phyloP scores from a whole-genome alignment of 1,139 yeast species.

The Oligophagozyma castellii region DNA sequence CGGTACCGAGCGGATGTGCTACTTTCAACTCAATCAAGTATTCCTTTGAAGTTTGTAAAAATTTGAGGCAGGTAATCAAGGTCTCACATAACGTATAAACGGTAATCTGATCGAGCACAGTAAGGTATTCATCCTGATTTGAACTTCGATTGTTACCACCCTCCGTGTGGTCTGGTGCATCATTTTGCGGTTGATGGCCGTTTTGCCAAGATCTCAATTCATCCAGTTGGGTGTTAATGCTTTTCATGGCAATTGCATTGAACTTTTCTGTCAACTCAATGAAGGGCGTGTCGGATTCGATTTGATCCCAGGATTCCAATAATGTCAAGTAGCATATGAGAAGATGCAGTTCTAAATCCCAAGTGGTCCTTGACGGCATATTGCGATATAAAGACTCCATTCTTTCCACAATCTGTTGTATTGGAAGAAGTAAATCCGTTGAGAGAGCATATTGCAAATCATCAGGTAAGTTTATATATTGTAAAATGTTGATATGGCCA shows the following conservation, averaged over 20 bases:
- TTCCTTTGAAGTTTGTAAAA: constrained; percentile 12
- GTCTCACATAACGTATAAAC: constrained; percentile 14
- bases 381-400: too few relatives aligned
- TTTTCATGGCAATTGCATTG: constrained; percentile 5
- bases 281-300: background rate
- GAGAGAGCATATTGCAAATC: too few relatives aligned
- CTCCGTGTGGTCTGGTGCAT: background rate
- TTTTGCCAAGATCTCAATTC: constrained; percentile 9
- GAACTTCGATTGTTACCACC: constrained; percentile 1
- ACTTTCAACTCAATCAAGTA: constrained; percentile 7
- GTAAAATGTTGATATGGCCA: constrained; percentile 20
- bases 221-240: constrained; percentile 9
- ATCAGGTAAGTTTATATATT: constrained; percentile 10
- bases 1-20: background rate
- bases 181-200: constrained; percentile 1
- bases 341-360: constrained; percentile 24
- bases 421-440: too few relatives aligned
- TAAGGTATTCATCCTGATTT: constrained; percentile 5
- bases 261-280: constrained; percentile 10
- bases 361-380: too few relatives aligned
- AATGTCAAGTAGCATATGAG: constrained; percentile 16
- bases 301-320: constrained; percentile 13
- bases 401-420: too few relatives aligned
- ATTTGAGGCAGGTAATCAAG: constrained; percentile 11
- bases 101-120: constrained; percentile 18